phyloP scores from a whole-genome alignment of 768 basidiomycete species.

The Termitomyces sp. region DNA sequence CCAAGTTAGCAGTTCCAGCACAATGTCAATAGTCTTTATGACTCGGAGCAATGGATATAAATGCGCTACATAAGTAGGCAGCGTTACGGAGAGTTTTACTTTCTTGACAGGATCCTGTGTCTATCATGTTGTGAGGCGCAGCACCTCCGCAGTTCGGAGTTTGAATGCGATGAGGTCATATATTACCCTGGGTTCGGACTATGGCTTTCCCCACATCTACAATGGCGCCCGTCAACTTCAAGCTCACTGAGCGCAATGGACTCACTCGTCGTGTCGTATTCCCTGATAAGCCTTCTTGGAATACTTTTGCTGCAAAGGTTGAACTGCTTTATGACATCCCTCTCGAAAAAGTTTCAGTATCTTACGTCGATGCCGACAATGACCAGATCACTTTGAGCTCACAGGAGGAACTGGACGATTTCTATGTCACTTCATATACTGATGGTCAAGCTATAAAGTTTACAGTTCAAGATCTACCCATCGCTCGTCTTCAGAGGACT shows the following conservation, averaged over 20 bases:
- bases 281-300: constrained; percentile 3
- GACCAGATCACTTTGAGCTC: constrained; percentile 78
- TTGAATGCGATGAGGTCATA: neutral
- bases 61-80: neutral
- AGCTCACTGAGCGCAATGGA: constrained; percentile 52
- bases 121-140: neutral
- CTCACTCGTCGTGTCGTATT: constrained; percentile 51
- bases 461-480: constrained; percentile 54
- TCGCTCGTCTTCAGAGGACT: constrained; percentile 26
- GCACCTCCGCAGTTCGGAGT: constrained; percentile 3
- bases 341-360: constrained; percentile 52
- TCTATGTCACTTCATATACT: constrained; percentile 38
- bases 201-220: neutral
- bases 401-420: constrained; percentile 74
- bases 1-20: too few species aligned
- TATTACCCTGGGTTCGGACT: neutral
- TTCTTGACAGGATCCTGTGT: neutral
- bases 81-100: neutral
- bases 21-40: too few species aligned
- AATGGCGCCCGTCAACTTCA: constrained; percentile 58
- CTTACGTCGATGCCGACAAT: constrained; percentile 67
- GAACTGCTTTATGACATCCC: constrained; percentile 49
- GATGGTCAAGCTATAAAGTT: constrained; percentile 46
- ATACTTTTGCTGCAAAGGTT: constrained; percentile 34
- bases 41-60: neutral